These are phyloP conservation scores for Canavalia gladiata DNA, from an alignment of 306 rosid genomes.

Conservation along the genomic window DNA sequence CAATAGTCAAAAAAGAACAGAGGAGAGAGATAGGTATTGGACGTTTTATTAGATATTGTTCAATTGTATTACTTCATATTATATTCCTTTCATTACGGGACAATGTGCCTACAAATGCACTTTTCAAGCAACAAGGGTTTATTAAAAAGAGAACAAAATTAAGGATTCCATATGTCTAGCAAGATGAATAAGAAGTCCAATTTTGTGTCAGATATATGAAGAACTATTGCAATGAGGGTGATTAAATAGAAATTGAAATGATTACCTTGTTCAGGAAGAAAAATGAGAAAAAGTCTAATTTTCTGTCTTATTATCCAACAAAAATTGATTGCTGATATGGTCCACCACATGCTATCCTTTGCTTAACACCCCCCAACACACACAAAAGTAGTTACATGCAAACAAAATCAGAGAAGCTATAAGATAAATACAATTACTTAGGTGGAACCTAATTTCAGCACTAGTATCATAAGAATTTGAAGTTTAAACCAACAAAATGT, in stretches of 20 bases:
- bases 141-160: background rate
- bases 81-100: background rate
- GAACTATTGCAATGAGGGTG: background rate
- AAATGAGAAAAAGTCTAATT: slow-evolving; percentile 38
- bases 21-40: background rate
- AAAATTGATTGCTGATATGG: slow-evolving; percentile 2
- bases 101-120: background rate
- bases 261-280: background rate
- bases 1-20: slow-evolving; percentile 42
- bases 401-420: slow-evolving; percentile 13
- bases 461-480: background rate
- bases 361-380: background rate
- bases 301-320: slow-evolving; percentile 23
- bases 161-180: background rate
- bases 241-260: slow-evolving; percentile 3
- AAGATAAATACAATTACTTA: slow-evolving; percentile 6
- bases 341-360: slow-evolving; percentile 2
- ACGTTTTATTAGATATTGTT: slow-evolving; percentile 7
- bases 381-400: slow-evolving; percentile 11
- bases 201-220: background rate
- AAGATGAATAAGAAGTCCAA: background rate
- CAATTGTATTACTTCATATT: background rate
- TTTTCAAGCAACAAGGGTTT: background rate
- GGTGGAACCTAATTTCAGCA: background rate
- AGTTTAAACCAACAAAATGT: slow-evolving; percentile 19